Base-by-base conservation (phyloP, 805 yeast species). In the Candida vartiovaarae region DNA sequence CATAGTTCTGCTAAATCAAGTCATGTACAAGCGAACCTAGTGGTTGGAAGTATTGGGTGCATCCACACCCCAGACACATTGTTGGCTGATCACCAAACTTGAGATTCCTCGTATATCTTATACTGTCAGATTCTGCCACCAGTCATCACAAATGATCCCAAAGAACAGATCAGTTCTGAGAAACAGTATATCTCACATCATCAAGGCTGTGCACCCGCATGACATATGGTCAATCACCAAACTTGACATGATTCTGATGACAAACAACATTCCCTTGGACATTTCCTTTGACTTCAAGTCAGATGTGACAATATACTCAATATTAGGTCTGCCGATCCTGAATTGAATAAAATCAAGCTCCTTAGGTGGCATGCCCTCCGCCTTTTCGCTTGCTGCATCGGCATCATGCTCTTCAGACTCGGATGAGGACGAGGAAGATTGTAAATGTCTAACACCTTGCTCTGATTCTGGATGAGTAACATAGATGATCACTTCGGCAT, bases 51-150 rank as follows among this genome's bases (percentile, higher is more conserved):
- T n/a, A n/a, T n/a, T n/a, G n/a, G n/a, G n/a, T n/a, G n/a, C n/a
- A n/a, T n/a, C n/a, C n/a, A n/a, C n/a, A n/a, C n/a, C n/a, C n/a
- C n/a, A n/a, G n/a, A n/a, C n/a, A n/a, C n/a, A n/a, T n/a, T n/a
- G n/a, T n/a, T n/a, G n/a, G n/a, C n/a, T 28, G 33, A 34, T 54
- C 42, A 71, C 86, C 84, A 79, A 11, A 70, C 71, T 60, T 80
- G 83, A 39, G 79, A 59, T 52, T 77, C 79, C 57, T 79, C 84
- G 50, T 63, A 67, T n/a, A n/a, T n/a, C n/a, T n/a, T n/a, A n/a
- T n/a, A n/a, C 47, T 72, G 66, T 42, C 78, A 83, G n/a, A 80
- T 66, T 49, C 80, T 63, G 41, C 71, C 66, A 15, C 54, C 52
- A 8, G 45, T 35, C n/a, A n/a, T n/a, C n/a, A n/a, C n/a, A n/a